Evolutionary conservation across 805 yeast genomes (phyloP).

Genomic region (Lachancea fermentati): DNA sequence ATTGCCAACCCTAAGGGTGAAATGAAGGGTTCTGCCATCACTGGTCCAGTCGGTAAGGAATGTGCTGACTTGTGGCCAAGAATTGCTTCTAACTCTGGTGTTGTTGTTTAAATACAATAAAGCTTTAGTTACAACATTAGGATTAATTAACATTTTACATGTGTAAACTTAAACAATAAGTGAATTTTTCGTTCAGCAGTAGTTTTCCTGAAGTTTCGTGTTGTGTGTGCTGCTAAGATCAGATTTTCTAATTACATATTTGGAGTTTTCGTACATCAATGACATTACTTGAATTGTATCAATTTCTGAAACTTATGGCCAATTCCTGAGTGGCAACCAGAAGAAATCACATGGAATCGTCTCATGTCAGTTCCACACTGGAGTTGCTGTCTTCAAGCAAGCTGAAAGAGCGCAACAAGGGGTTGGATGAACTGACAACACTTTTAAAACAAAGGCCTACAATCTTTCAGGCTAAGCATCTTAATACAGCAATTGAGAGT

Average conservation of each 20-base stretch:
- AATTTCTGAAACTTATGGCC: no score
- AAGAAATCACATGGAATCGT: conserved; percentile 10
- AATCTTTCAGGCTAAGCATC: conserved; percentile 16
- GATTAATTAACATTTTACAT: conserved; percentile 2
- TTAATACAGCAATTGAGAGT: conserved; percentile 23
- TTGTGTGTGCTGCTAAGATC: no score
- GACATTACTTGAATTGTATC: no score
- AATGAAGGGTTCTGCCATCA: conserved; percentile 99
- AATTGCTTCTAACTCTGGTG: conserved; percentile 99
- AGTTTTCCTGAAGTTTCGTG: not conserved
- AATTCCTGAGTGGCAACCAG: no score
- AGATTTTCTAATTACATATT: no score
- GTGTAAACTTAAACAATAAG: conserved; percentile 10
- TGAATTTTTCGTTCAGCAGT: conserved; percentile 2
- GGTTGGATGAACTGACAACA: conserved; percentile 37
- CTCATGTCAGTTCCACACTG: conserved; percentile 4
- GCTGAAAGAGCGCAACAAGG: conserved; percentile 51
- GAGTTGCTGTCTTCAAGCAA: conserved; percentile 41
- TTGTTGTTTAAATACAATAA: conserved; percentile 73
- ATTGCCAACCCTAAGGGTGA: conserved; percentile 99
- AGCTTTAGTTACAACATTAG: not conserved
- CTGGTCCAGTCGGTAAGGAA: conserved; percentile 99
- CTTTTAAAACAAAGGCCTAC: conserved; percentile 21
- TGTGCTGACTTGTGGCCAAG: conserved; percentile 99
- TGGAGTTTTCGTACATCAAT: no score